Evolutionary conservation across 2,329 filamentous ascomycete species (phyloP), one percentile per base, ranked within the genome.

Genomic region (Fusarium globosum): DNA sequence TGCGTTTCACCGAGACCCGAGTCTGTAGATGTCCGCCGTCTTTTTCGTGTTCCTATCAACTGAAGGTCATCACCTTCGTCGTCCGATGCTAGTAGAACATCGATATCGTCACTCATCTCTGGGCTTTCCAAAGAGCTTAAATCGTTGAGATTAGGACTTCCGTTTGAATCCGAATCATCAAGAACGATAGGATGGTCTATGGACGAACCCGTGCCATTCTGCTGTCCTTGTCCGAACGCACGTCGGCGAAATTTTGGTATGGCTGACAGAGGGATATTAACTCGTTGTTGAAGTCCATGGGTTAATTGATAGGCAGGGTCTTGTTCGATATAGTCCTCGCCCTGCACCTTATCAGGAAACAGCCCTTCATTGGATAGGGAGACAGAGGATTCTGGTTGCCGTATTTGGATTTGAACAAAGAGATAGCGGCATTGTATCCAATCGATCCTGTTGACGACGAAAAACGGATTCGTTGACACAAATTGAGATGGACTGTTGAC

Each of bases 361-460:
- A 28, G 10, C 28, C 23, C 12, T 39, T 18, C 20, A 21, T 4
- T 5, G 23, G 35, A n/a, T 38, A 9, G 6, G 20, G 23, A 9
- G 12, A 16, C 26, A 28, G 23, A 16, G 23, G 35, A 41, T 28
- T 41, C 35, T 13, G 26, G 18, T 39, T n/a, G 20, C 12, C 8
- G 20, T n/a, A 7, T 6, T 7, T 43, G n/a, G 21, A 79, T 75
- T 20, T 73, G 59, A 26, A 86, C 89, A 74, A 97, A 93, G 4
- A 98, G 86, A 81, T 97, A 97, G 48, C 95, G 89, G 33, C 94
- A 95, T 78, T 97, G 94, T 67, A 97, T 95, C 95, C 95, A 98
- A 77, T 97, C 92, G 15, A 92, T 83, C 49, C 94, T 86, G 33
- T 88, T 80, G 3, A 97, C 90, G 14, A 97, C 95, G 52, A 93